These are phyloP conservation scores for Mortierella alpina DNA, from an alignment of 192 early-diverging fungal species.

Conservation along the genomic window DNA sequence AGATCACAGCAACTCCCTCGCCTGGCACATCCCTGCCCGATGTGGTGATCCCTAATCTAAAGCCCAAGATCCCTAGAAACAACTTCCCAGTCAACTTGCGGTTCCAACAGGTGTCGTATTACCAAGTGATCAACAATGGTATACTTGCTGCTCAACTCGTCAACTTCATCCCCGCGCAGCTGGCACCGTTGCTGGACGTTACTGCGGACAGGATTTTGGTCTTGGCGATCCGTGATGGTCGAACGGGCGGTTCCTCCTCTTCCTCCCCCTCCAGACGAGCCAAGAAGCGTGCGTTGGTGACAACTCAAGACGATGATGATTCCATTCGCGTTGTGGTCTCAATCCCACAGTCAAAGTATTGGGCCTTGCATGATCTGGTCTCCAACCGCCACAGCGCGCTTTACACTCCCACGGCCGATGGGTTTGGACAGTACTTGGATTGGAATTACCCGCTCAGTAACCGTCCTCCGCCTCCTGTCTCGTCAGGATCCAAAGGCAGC, in stretches of 20 bases:
- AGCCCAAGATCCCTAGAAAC: slow-evolving; percentile 24
- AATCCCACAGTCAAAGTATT: slow-evolving; percentile 25
- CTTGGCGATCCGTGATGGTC: slow-evolving; percentile 37
- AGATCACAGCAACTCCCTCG: slow-evolving; percentile 3
- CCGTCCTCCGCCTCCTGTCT: slow-evolving; percentile 4
- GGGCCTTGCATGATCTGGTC: slow-evolving; percentile 12
- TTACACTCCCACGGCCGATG: neutral
- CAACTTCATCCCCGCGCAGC: slow-evolving; percentile 33
- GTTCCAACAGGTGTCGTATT: slow-evolving; percentile 37
- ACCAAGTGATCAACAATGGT: slow-evolving; percentile 49
- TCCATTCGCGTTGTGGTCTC: slow-evolving; percentile 31
- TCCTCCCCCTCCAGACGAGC: neutral
- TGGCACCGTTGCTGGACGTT: slow-evolving; percentile 9
- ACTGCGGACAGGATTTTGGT: slow-evolving; percentile 15
- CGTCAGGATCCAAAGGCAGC: neutral
- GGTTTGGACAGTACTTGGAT: slow-evolving; percentile 46
- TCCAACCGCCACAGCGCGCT: slow-evolving; percentile 14
- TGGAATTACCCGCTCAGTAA: slow-evolving; percentile 14
- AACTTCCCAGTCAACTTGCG: slow-evolving; percentile 33
- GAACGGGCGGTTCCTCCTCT: neutral
- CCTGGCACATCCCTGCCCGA: slow-evolving; percentile 43
- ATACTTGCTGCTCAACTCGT: slow-evolving; percentile 45
- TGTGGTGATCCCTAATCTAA: slow-evolving; percentile 37
- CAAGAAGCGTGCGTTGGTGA: slow-evolving; percentile 25
- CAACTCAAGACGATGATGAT: slow-evolving; percentile 12